Percentiles rank a stretch among this genome's conserved stretches.
phyloP scores from a whole-genome alignment of 306 rosid genomes.

The Neltuma alba region DNA sequence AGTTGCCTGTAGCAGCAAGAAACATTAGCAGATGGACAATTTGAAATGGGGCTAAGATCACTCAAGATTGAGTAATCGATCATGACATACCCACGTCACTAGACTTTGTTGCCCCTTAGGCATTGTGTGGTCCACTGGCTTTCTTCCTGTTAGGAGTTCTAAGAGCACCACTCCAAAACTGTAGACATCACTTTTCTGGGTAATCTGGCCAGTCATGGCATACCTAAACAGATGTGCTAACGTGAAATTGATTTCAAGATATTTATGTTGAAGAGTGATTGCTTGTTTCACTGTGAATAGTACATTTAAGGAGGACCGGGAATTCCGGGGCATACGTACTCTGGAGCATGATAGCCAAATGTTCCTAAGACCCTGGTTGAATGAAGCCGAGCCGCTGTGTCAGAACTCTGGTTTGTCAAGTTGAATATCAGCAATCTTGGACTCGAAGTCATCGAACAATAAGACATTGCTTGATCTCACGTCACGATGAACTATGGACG shows the following conservation, averaged over 20 bases:
- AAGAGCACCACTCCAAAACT: constrained; percentile 98
- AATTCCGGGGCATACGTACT: constrained; percentile 53
- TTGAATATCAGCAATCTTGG: constrained; percentile 93
- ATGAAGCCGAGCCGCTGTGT: constrained; percentile 89
- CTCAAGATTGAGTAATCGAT: not conserved
- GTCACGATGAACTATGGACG: constrained; percentile 90
- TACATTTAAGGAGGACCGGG: constrained; percentile 20
- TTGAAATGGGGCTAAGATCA: not conserved
- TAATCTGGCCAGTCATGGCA: constrained; percentile 98
- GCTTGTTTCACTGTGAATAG: not conserved
- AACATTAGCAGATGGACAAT: constrained; percentile 6
- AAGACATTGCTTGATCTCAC: constrained; percentile 94
- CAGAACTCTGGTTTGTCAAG: constrained; percentile 91
- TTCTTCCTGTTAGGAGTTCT: constrained; percentile 94
- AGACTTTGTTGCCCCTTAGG: constrained; percentile 99
- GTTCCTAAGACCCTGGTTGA: constrained; percentile 98
- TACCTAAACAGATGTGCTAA: constrained; percentile 52
- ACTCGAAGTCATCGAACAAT: constrained; percentile 64
- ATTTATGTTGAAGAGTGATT: not conserved
- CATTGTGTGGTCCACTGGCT: constrained; percentile 98
- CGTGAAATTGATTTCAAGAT: constrained; percentile 20
- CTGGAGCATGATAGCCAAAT: constrained; percentile 98
- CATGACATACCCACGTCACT: constrained; percentile 87
- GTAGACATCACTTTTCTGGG: constrained; percentile 95
- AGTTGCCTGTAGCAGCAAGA: constrained; percentile 72